Evolutionary conservation across 2,329 filamentous ascomycete genomes (phyloP).

Genomic region (Fusarium virguliforme): DNA sequence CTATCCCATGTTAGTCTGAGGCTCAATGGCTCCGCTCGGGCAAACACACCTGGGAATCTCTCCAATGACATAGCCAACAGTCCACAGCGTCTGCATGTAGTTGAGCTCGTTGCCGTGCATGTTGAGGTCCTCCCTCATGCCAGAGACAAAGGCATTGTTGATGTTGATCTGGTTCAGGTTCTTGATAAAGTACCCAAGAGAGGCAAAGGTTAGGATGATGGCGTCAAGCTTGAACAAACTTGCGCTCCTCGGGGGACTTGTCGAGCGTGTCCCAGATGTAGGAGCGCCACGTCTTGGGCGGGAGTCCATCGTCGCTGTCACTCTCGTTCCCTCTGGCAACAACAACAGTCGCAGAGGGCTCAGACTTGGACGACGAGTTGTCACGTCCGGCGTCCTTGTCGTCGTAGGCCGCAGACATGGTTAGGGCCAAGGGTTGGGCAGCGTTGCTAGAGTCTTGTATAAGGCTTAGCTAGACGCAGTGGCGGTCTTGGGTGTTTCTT

Average conservation of each 20-base stretch:
- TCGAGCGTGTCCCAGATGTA: constrained; percentile 67
- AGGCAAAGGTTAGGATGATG: constrained; percentile 58
- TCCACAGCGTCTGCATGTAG: constrained; percentile 69
- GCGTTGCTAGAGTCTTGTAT: neutral
- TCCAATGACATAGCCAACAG: constrained; percentile 71
- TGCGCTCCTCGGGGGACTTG: constrained; percentile 59
- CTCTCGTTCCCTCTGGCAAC: constrained; percentile 21
- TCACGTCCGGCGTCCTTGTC: constrained; percentile 19
- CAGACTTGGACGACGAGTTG: constrained; percentile 26
- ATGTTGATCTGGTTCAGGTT: constrained; percentile 57
- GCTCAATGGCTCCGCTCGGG: too few species aligned
- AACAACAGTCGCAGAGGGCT: constrained; percentile 12
- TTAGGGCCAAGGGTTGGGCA: neutral
- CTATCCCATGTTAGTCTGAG: constrained; percentile 21
- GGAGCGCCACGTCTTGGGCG: constrained; percentile 63
- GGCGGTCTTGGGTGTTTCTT: neutral
- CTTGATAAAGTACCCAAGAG: constrained; percentile 59
- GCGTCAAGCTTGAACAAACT: constrained; percentile 63
- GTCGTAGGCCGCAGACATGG: constrained; percentile 21
- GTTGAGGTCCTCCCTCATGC: constrained; percentile 67
- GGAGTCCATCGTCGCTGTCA: constrained; percentile 42
- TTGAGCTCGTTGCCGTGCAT: constrained; percentile 66
- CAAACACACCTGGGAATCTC: constrained; percentile 53
- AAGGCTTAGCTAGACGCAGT: neutral
- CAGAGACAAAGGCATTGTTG: constrained; percentile 60